Conservation (phyloP, 768 basidiomycete genomes). For the Suillus placidus region DNA sequence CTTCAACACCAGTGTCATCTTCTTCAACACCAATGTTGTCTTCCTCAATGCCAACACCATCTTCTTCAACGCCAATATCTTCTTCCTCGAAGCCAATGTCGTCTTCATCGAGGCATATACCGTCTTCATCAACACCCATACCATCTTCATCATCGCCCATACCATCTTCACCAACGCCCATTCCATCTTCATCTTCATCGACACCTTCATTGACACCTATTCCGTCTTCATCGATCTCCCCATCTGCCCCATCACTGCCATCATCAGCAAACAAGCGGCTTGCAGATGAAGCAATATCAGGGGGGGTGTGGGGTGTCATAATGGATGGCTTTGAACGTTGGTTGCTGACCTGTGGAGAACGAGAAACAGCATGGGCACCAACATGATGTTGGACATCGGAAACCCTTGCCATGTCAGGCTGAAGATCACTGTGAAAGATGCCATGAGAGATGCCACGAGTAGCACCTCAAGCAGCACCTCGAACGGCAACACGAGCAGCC, state of each 20-base stretch:
- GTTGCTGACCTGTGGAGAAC: not conserved
- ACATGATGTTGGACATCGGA: not conserved
- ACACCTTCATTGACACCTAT: not conserved
- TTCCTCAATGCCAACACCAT: no score
- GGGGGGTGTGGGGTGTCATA: not conserved
- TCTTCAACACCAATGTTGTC: no score
- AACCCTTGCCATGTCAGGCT: no score
- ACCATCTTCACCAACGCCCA: not conserved
- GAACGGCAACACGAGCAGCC: not conserved
- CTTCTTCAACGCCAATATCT: no score
- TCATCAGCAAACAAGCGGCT: not conserved
- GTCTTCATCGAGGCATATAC: not conserved
- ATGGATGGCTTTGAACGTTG: not conserved
- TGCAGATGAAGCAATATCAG: not conserved
- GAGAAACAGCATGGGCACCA: not conserved
- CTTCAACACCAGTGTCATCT: not conserved
- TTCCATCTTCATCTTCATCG: not conserved
- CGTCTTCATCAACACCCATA: not conserved
- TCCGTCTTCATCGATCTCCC: not conserved
- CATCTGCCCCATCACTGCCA: not conserved
- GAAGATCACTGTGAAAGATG: not conserved
- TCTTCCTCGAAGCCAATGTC: not conserved
- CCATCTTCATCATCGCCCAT: not conserved
- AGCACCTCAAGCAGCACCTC: not conserved
- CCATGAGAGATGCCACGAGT: not conserved